Conservation (phyloP, 306 rosid species). For the Citrullus colocynthis region DNA sequence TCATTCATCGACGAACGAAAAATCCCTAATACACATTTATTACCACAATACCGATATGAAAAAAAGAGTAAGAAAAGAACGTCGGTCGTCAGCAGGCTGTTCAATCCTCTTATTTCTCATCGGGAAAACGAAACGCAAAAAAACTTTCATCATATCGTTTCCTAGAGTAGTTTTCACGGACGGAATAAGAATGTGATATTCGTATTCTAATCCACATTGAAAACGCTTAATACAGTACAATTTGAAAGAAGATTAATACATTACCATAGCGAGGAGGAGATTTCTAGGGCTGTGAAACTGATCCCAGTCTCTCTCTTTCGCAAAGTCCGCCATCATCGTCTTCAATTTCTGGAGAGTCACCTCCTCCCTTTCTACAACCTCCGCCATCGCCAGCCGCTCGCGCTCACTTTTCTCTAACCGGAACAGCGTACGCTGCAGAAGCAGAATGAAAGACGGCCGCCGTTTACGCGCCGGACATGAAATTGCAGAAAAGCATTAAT, state of each 20-base stretch:
- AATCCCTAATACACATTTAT: not conserved
- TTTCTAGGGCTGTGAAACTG: conserved; percentile 17
- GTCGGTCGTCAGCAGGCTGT: not conserved
- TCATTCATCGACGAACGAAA: not conserved
- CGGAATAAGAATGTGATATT: not conserved
- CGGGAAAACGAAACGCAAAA: not conserved
- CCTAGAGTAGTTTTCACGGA: not conserved
- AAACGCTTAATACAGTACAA: not conserved
- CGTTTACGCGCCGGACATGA: not conserved
- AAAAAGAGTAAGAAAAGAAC: not conserved
- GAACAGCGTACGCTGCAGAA: not conserved
- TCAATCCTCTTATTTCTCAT: not conserved
- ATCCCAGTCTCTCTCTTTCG: conserved; percentile 13
- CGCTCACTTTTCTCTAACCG: not conserved
- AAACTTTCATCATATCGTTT: not conserved
- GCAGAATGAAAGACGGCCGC: not conserved
- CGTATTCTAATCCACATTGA: not conserved
- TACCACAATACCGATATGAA: not conserved
- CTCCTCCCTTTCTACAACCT: not conserved
- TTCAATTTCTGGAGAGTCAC: conserved; percentile 11
- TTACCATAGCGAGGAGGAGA: conserved; percentile 11
- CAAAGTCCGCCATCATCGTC: conserved; percentile 9
- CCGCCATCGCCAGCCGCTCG: not conserved
- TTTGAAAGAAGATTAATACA: not conserved
- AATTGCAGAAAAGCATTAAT: not conserved